phyloP scores from a whole-genome alignment of 768 basidiomycete genomes.

The Boletus barrowsii region DNA sequence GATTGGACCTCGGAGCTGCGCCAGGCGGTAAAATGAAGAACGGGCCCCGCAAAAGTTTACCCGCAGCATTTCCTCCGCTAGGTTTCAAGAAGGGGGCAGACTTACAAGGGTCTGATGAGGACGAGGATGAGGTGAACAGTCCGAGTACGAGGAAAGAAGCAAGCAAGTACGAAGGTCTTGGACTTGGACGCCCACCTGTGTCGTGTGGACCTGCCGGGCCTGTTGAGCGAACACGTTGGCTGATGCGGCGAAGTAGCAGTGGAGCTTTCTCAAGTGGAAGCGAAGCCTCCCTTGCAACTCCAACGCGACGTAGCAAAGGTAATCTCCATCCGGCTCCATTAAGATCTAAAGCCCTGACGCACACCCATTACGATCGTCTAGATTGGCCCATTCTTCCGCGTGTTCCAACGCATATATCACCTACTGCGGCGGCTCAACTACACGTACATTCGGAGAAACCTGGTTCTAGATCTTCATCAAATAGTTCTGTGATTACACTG shows the following conservation, averaged over 20 bases:
- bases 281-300: constrained; percentile 60
- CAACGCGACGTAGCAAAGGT: constrained; percentile 53
- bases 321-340: constrained; percentile 43
- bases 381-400: constrained; percentile 58
- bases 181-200: constrained; percentile 55
- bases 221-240: constrained; percentile 50
- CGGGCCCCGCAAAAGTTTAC: constrained; percentile 69
- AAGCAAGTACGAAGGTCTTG: constrained; percentile 59
- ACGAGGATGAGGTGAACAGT: constrained; percentile 61
- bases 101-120: constrained; percentile 51
- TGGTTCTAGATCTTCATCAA: constrained; percentile 57
- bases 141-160: constrained; percentile 53
- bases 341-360: constrained; percentile 2
- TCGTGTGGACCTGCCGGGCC: constrained; percentile 29
- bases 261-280: constrained; percentile 79
- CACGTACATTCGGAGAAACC: constrained; percentile 44
- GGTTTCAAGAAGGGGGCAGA: constrained; percentile 27
- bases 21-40: constrained; percentile 42
- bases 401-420: constrained; percentile 47
- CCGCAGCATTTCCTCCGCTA: constrained; percentile 61
- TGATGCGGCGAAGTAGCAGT: constrained; percentile 77
- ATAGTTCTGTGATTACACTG: constrained; percentile 44
- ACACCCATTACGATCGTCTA: constrained; percentile 19
- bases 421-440: constrained; percentile 38
- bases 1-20: constrained; percentile 35